Conservation (phyloP, 495 filamentous ascomycete genomes). For the Aspergillus conjunctus region DNA sequence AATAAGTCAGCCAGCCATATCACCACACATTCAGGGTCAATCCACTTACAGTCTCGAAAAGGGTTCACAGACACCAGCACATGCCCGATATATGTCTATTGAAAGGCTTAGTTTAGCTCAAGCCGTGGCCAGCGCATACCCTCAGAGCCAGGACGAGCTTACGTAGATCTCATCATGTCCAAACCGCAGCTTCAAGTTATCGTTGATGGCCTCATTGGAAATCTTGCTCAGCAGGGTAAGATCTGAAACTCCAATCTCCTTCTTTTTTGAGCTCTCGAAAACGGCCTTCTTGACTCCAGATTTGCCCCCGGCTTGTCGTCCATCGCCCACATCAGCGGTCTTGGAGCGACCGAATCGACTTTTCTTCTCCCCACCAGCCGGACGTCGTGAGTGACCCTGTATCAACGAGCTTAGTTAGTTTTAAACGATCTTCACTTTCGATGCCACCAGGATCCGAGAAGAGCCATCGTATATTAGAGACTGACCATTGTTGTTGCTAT, state of each 20-base stretch:
- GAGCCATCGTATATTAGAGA: conserved; percentile 3
- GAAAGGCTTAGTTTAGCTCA: conserved; percentile 33
- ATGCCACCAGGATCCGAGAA: not conserved
- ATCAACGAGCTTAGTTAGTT: conserved; percentile 23
- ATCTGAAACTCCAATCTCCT: conserved; percentile 98
- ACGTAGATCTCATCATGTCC: conserved; percentile 96
- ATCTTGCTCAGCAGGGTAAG: conserved; percentile 97
- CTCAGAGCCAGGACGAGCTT: conserved; percentile 35
- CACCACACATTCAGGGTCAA: conserved; percentile 14
- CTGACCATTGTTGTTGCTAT: conserved; percentile 40
- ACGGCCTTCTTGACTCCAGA: conserved; percentile 88
- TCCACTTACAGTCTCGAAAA: conserved; percentile 79
- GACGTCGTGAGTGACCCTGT: conserved; percentile 54
- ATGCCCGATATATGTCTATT: conserved; percentile 97
- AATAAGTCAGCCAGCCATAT: conserved; percentile 21
- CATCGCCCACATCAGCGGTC: conserved; percentile 50
- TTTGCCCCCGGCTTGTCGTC: conserved; percentile 48
- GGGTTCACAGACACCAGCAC: conserved; percentile 99
- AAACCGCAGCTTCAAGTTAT: conserved; percentile 96
- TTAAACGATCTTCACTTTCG: not conserved
- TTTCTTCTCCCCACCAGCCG: conserved; percentile 51
- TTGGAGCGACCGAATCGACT: conserved; percentile 53
- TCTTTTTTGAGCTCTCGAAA: conserved; percentile 96
- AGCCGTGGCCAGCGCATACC: conserved; percentile 22
- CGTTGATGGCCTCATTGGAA: conserved; percentile 98